Percentiles rank a stretch among this genome's conserved stretches.
Conservation (phyloP, 306 rosid species). For the Acmispon strigosus region DNA sequence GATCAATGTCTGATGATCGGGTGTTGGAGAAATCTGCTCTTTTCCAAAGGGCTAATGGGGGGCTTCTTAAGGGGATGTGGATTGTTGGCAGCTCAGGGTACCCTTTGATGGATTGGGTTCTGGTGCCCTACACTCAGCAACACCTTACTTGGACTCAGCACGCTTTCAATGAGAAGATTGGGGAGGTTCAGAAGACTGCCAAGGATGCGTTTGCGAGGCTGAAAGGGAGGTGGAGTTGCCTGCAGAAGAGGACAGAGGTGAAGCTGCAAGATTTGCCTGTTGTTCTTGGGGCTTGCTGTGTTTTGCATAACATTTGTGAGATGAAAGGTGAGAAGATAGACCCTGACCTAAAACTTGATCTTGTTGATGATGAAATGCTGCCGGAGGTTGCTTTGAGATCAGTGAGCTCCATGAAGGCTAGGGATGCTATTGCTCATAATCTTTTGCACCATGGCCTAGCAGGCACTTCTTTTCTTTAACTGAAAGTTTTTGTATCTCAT, state of each 20-base stretch:
- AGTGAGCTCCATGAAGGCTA: slow-evolving; percentile 49
- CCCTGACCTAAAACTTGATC: slow-evolving; percentile 40
- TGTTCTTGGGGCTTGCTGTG: slow-evolving; percentile 95
- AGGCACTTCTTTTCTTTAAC: slow-evolving; percentile 70
- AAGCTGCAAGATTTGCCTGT: slow-evolving; percentile 85
- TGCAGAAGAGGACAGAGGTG: slow-evolving; percentile 85
- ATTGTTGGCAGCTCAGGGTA: slow-evolving; percentile 66
- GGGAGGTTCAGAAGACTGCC: slow-evolving; percentile 61
- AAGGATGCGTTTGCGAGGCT: slow-evolving; percentile 71
- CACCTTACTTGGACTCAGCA: slow-evolving; percentile 88
- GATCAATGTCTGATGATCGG: slow-evolving; percentile 90
- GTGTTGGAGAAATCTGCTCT: slow-evolving; percentile 75
- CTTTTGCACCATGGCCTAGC: slow-evolving; percentile 94
- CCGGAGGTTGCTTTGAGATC: slow-evolving; percentile 67
- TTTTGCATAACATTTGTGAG: slow-evolving; percentile 87
- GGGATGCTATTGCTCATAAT: slow-evolving; percentile 94
- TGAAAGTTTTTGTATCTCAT: slow-evolving; percentile 1
- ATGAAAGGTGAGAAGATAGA: slow-evolving; percentile 62
- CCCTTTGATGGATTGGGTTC: slow-evolving; percentile 88
- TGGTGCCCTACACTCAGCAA: slow-evolving; percentile 82
- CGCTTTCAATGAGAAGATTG: slow-evolving; percentile 86
- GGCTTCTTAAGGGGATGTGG: slow-evolving; percentile 66
- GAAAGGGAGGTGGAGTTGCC: slow-evolving; percentile 87
- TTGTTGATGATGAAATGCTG: slow-evolving; percentile 71
- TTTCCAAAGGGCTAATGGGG: slow-evolving; percentile 61